Conservation (phyloP, 2,329 filamentous ascomycete species). For the Aspergillus versicolor region DNA sequence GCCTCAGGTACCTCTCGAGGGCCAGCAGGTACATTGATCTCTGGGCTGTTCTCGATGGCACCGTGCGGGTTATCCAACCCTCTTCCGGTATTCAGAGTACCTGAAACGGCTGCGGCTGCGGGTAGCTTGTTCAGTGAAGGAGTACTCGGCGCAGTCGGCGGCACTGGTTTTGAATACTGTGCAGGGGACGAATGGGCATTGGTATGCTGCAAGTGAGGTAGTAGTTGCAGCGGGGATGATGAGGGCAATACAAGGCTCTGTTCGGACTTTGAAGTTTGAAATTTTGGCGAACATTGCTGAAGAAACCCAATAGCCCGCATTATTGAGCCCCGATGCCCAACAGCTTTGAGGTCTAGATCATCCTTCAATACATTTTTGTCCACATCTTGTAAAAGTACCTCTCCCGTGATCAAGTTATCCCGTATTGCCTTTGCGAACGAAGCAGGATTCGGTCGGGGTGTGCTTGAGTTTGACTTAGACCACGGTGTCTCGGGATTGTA, state of each 20-base stretch:
- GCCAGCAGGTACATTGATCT: not conserved
- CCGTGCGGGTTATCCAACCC: not conserved
- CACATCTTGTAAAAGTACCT: conserved; percentile 60
- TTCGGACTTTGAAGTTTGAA: conserved; percentile 29
- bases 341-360: conserved; percentile 57
- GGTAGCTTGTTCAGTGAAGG: not conserved
- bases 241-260: not conserved
- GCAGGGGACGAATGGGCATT: not conserved
- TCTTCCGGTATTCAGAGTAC: not conserved
- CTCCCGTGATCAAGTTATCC: conserved; percentile 65
- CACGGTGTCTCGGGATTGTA: conserved; percentile 48
- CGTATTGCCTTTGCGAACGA: conserved; percentile 57
- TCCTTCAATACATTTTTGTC: conserved; percentile 50
- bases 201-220: not conserved
- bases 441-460: conserved; percentile 51
- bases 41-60: not conserved
- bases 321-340: conserved; percentile 60
- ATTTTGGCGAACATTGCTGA: conserved; percentile 52
- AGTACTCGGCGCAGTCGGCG: not conserved
- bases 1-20: not conserved
- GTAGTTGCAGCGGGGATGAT: not conserved
- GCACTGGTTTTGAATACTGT: not conserved
- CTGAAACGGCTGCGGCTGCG: not conserved
- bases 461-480: conserved; percentile 28
- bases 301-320: conserved; percentile 59